phyloP scores from a whole-genome alignment of 768 basidiomycete genomes.

The Serendipita indica region DNA sequence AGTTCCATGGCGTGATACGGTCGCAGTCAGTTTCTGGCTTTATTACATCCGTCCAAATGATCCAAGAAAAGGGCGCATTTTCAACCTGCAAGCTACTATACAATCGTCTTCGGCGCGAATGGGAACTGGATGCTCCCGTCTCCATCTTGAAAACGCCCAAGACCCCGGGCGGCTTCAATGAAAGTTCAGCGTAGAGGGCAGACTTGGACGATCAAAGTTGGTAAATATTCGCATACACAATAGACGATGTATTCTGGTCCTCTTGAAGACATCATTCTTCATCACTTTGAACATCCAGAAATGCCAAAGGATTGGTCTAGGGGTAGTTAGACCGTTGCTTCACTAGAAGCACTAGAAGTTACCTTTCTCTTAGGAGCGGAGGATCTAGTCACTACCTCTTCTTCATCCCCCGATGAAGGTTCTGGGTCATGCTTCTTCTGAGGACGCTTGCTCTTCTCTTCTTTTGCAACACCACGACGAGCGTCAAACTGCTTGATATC shows the following conservation, averaged over 20 bases:
- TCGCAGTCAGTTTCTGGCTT: constrained; percentile 33
- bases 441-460: constrained; percentile 17
- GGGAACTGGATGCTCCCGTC: constrained; percentile 43
- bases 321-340: constrained; percentile 24
- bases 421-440: constrained; percentile 14
- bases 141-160: background rate
- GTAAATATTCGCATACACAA: background rate
- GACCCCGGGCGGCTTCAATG: no score
- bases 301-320: constrained; percentile 50
- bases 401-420: constrained; percentile 20
- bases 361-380: constrained; percentile 30
- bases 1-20: constrained; percentile 36
- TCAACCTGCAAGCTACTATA: constrained; percentile 68
- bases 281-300: constrained; percentile 58
- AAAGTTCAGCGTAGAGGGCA: background rate
- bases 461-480: constrained; percentile 29
- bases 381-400: constrained; percentile 20
- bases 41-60: constrained; percentile 44
- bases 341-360: constrained; percentile 13
- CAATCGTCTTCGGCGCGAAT: constrained; percentile 46
- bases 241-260: background rate
- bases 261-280: constrained; percentile 35
- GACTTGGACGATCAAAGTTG: background rate
- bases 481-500: constrained; percentile 57
- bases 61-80: constrained; percentile 77